Conservation (phyloP, 148 eudicot genomes). For the Persicaria tinctoria region DNA sequence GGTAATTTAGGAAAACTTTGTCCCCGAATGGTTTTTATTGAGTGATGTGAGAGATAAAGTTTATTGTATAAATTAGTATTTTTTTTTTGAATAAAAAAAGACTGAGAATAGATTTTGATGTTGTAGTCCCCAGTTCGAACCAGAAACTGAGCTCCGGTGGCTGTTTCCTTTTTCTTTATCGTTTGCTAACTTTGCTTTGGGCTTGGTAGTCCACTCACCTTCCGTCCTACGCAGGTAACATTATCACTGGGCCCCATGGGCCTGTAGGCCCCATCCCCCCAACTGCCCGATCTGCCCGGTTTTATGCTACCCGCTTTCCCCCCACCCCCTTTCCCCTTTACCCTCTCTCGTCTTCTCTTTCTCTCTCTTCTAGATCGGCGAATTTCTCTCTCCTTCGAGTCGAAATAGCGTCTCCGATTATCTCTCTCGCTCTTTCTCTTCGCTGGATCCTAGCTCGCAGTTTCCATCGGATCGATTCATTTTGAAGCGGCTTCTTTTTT, state of each 20-base stretch:
- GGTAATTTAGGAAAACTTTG: no score
- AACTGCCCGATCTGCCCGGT: conserved; percentile 16
- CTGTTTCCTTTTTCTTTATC: no score
- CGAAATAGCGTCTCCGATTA: background rate
- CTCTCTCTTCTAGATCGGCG: conserved; percentile 10
- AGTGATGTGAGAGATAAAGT: no score
- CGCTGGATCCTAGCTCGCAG: conserved; percentile 16
- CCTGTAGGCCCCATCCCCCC: background rate
- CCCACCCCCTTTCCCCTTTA: background rate
- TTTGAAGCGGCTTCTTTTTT: background rate
- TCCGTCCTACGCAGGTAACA: conserved; percentile 10
- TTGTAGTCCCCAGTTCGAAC: no score
- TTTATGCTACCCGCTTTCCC: conserved; percentile 15
- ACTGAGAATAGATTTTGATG: no score
- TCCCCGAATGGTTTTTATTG: no score
- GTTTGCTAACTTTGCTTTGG: no score
- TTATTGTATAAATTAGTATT: no score
- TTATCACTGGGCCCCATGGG: conserved; percentile 3
- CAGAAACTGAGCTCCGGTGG: no score
- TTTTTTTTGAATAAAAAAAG: no score
- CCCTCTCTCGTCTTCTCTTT: background rate
- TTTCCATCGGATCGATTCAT: conserved; percentile 4
- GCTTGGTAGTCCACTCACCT: conserved; percentile 7
- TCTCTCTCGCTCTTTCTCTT: conserved; percentile 10
- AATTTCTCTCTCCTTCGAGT: conserved; percentile 5